These are phyloP conservation scores for Podospora didyma DNA, from an alignment of 495 filamentous ascomycete genomes.

Conservation along the genomic window DNA sequence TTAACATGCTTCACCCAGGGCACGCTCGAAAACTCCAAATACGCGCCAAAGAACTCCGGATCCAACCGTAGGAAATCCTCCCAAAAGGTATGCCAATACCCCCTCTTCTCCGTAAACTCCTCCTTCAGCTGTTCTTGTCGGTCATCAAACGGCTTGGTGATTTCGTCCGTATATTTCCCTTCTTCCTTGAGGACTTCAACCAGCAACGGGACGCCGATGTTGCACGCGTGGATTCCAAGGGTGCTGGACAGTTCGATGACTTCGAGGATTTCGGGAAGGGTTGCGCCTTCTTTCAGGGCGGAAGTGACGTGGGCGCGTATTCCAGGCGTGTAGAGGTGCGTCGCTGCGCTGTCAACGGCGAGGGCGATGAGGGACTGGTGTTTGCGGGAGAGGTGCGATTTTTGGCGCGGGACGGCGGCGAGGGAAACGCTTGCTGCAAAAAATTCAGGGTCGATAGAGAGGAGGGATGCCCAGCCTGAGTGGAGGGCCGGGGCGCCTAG, in stretches of 20 bases:
- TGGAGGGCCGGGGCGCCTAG: constrained; percentile 21
- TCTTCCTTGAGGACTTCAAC: constrained; percentile 39
- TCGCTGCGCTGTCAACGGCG: constrained; percentile 34
- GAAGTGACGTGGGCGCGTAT: constrained; percentile 27
- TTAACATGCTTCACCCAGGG: constrained; percentile 30
- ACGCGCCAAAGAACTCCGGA: constrained; percentile 44
- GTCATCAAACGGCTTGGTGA: constrained; percentile 22
- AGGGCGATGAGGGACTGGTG: constrained; percentile 36
- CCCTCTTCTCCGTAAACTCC: constrained; percentile 32
- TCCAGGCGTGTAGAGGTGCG: constrained; percentile 37
- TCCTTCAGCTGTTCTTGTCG: constrained; percentile 24
- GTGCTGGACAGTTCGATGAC: constrained; percentile 34
- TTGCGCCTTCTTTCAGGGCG: constrained; percentile 33
- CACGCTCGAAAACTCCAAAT: constrained; percentile 34
- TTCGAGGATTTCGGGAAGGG: constrained; percentile 34
- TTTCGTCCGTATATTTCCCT: constrained; percentile 20
- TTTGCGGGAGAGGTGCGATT: constrained; percentile 34
- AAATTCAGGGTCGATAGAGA: constrained; percentile 27
- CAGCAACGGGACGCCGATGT: constrained; percentile 40
- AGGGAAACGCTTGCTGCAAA: constrained; percentile 31
- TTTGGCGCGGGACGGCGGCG: constrained; percentile 21
- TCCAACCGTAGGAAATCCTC: constrained; percentile 38
- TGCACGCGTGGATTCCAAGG: constrained; percentile 42
- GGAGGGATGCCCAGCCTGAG: constrained; percentile 26
- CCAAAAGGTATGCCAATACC: constrained; percentile 44